Evolutionary conservation across 2,329 filamentous ascomycete genomes (phyloP), one percentile per base, ranked within the genome.

Genomic region (Colletotrichum somersetense): DNA sequence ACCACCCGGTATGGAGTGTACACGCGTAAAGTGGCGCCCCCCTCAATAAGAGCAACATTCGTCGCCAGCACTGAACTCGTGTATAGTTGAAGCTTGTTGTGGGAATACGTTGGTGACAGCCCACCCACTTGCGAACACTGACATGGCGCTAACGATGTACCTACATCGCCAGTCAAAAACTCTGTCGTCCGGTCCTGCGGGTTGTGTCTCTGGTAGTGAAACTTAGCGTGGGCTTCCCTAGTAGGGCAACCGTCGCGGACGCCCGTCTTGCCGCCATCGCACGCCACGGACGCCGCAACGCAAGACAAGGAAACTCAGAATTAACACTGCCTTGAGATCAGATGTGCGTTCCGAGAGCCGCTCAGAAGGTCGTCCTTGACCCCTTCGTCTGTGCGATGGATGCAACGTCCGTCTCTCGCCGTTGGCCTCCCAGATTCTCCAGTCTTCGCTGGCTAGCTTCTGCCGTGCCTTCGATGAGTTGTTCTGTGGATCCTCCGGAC

Each of bases 401-500:
- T 50, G 42, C 70, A 64, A 44, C 59, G 42, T 61, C 40, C 46
- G 35, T 61, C 46, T 72, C 59, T 44, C 59, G 59, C 59, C 40
- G 66, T 61, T 72, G 70, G 61, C 70, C 59, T 70, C 70, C 59
- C 46, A 63, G 42, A 71, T 42, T 55, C 65, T 58, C 50, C 46
- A n/a, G 61, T 70, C n/a, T 76, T 50, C 56, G 57, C 57, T 58
- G 50, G 62, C 46, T 58, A 52, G 67, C 62, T 74, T 74, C 67
- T 64, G 68, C 58, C 74, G 75, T 74, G 77, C 73, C 76, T 85
- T 85, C 83, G 79, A 83, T 78, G 77, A 78, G 77, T 80, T 81
- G 78, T 84, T 85, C 83, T 81, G 79, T 84, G 81, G 81, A 72
- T 68, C 62, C 71, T 74, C 74, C 79, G 78, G 79, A 72, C 72